A percentile compares a stretch with the other conserved stretches of the same genome.
Evolutionary conservation across 495 filamentous ascomycete species (phyloP).

Genomic region (Tuber calosporum): DNA sequence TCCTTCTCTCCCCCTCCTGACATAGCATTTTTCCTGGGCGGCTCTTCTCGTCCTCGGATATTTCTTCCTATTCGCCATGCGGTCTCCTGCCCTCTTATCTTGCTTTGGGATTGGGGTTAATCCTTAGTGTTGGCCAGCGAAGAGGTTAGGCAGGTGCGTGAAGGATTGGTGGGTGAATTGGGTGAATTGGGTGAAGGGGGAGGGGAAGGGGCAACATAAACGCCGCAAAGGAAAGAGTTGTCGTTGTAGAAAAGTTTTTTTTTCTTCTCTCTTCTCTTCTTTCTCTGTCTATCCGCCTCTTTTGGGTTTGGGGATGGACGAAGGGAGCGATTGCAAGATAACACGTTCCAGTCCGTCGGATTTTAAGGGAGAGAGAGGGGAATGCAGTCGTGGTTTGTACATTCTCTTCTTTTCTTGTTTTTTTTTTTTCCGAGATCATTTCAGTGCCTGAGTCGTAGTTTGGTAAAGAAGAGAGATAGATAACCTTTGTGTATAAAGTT

Average conservation of each 20-base stretch:
- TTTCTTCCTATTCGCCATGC: background rate
- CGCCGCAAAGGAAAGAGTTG: background rate
- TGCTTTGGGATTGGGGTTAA: background rate
- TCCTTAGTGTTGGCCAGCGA: background rate
- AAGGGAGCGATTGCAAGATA: background rate
- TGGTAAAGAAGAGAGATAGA: background rate
- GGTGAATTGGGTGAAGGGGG: background rate
- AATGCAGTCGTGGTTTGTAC: background rate
- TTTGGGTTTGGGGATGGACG: background rate
- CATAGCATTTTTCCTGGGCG: background rate
- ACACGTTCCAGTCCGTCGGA: background rate
- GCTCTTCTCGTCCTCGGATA: background rate
- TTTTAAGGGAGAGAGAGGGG: background rate
- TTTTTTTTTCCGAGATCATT: background rate
- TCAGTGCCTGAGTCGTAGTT: background rate
- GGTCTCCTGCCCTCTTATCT: background rate
- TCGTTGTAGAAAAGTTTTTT: background rate
- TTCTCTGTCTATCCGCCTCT: background rate
- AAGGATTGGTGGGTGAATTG: background rate
- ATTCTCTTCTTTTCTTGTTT: background rate
- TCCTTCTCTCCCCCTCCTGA: background rate
- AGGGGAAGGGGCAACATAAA: background rate
- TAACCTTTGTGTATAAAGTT: slow-evolving; percentile 1
- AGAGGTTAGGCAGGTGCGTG: background rate
- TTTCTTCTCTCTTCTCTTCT: background rate